These are phyloP conservation scores for Pisolithus albus DNA, from an alignment of 768 basidiomycete genomes.

Conservation along the genomic window DNA sequence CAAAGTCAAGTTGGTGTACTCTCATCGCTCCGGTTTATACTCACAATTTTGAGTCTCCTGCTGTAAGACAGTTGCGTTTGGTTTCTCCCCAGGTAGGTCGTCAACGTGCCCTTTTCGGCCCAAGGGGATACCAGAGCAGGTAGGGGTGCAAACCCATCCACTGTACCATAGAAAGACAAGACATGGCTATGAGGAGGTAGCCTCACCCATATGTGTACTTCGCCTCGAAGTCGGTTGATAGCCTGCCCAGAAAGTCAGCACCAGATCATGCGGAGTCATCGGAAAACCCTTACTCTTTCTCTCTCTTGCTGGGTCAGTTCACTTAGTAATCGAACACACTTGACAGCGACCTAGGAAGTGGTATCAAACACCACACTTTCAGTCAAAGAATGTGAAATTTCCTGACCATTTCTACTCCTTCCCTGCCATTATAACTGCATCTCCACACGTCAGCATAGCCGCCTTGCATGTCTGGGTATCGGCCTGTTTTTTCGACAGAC, in stretches of 20 bases:
- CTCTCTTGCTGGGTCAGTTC: background rate
- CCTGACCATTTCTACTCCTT: background rate
- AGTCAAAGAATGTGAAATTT: background rate
- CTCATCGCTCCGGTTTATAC: too few species aligned
- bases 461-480: background rate
- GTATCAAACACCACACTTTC: background rate
- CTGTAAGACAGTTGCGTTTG: background rate
- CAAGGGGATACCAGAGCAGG: slow-evolving; percentile 20
- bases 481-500: background rate
- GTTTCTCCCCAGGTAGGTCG: slow-evolving; percentile 8
- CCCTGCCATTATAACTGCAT: background rate
- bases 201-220: background rate
- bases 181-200: slow-evolving; percentile 10
- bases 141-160: slow-evolving; percentile 15
- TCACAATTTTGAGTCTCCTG: background rate
- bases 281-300: background rate
- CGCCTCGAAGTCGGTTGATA: background rate
- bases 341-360: background rate
- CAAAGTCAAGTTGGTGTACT: background rate
- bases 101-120: slow-evolving; percentile 21
- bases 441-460: slow-evolving; percentile 5
- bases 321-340: background rate
- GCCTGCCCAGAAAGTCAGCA: background rate
- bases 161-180: slow-evolving; percentile 14
- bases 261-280: background rate